phyloP scores from a whole-genome alignment of 805 yeast genomes.

The Saccharomyces kudriavzevii region DNA sequence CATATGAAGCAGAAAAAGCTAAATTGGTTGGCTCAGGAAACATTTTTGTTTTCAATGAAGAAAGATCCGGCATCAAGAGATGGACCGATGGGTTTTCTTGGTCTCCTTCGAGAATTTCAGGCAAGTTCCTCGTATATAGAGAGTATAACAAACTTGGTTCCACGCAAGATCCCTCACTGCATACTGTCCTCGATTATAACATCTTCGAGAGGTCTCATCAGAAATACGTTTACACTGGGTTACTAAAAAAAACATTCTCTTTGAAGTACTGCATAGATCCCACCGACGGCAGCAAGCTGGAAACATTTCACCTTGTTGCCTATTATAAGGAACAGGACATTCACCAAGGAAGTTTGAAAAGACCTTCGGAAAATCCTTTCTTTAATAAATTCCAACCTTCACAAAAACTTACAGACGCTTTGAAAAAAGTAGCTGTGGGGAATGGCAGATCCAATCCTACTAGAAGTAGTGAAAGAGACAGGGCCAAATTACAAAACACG shows the following conservation, averaged over 20 bases:
- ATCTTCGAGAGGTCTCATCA: not conserved
- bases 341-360: slow-evolving; percentile 39
- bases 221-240: not conserved
- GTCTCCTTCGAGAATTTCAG: slow-evolving; percentile 86
- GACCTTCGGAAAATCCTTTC: slow-evolving; percentile 47
- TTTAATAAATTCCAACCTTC: slow-evolving; percentile 43
- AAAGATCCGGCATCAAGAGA: slow-evolving; percentile 72
- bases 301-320: slow-evolving; percentile 32
- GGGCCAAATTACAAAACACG: slow-evolving; percentile 17
- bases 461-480: not conserved
- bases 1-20: slow-evolving; percentile 69
- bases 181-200: not conserved
- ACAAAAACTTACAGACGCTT: slow-evolving; percentile 42
- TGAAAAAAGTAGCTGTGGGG: slow-evolving; percentile 49
- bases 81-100: slow-evolving; percentile 97
- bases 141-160: slow-evolving; percentile 32
- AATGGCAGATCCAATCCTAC: slow-evolving; percentile 30
- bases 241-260: not conserved
- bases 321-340: slow-evolving; percentile 73
- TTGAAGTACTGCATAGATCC: slow-evolving; percentile 5
- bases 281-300: not conserved
- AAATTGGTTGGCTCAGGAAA: slow-evolving; percentile 64
- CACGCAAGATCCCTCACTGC: not conserved
- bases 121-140: slow-evolving; percentile 76
- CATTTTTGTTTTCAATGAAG: slow-evolving; percentile 79